Evolutionary conservation across 2,329 filamentous ascomycete species (phyloP), one percentile per base, ranked within the genome.

Genomic region (Colletotrichum phormii): DNA sequence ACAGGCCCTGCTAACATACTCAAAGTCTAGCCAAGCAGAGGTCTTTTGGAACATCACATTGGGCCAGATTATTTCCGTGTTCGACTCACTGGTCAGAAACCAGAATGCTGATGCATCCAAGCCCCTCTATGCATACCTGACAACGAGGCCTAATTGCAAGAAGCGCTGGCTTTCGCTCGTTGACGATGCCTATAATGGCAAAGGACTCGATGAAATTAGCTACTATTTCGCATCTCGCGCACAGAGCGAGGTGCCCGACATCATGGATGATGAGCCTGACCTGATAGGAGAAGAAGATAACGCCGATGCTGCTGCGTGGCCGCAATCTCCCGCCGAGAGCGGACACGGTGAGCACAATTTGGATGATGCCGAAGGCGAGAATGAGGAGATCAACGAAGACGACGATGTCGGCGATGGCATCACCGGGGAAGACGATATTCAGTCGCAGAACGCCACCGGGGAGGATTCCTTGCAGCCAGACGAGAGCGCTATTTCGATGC

Each of bases 31-130:
- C 8, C 76, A 79, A n/a, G 77, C 75, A 15, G 80, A 83, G 42
- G 72, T 79, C 3, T 77, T 85, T 51, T 77, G 79, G 6, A 80
- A 78, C 22, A 78, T 83, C n/a, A 85, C 82, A 0, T 71, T 86
- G 54, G 81, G 80, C 49, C 82, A 85, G 65, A 78, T 86, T n/a
- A 75, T 85, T 29, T 82, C 84, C 66, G 79, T 86, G 3, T 84
- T 85, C 67, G 82, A 85, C 26, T 77, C 85, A 49, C 77, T 86
- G 1, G 80, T 84, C 15, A 85, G 84, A 66, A 86, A 86, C 57
- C 82, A 86, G 73, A 82, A 86, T 59, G 81, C 83, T 12, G 80
- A 85, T 31, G 77, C 77, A 33, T 78, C 79, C 12, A 81, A 83
- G 18, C 79, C 79, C 1, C 75, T 86, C n/a, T 85, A 85, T 61